Evolutionary conservation across 2,329 filamentous ascomycete genomes (phyloP).

Genomic region (Trichoderma sp.): DNA sequence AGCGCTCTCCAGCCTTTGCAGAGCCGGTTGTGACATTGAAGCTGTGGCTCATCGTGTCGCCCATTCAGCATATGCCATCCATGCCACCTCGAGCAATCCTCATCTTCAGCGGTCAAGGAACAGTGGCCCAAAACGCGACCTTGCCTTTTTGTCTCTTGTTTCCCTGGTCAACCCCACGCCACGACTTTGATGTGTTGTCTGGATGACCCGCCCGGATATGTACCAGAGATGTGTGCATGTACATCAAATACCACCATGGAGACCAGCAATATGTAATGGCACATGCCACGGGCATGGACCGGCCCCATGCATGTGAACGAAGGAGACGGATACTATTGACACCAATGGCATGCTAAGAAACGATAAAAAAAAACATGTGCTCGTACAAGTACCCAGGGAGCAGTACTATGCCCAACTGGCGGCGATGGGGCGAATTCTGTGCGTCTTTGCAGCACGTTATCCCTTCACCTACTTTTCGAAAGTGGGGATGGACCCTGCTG

Average conservation of each 20-base stretch:
- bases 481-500: neutral
- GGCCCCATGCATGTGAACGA: conserved; percentile 1
- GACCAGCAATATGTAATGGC: neutral
- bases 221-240: conserved; percentile 1
- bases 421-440: neutral
- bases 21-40: neutral
- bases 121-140: conserved; percentile 7
- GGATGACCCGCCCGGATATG: conserved; percentile 17
- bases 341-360: neutral
- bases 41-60: neutral
- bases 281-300: neutral
- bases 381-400: too few relatives aligned
- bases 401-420: neutral
- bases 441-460: conserved; percentile 1
- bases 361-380: neutral
- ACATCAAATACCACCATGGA: neutral
- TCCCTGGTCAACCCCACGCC: conserved; percentile 22
- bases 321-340: neutral
- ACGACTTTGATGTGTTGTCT: conserved; percentile 25
- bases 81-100: neutral
- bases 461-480: conserved; percentile 25
- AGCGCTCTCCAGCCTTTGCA: neutral
- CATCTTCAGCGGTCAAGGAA: conserved; percentile 22
- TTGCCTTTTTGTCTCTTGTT: neutral
- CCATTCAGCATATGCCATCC: neutral